Evolutionary conservation across 257 asterid genomes (phyloP).

Genomic region (Fraxinus cuspidata): DNA sequence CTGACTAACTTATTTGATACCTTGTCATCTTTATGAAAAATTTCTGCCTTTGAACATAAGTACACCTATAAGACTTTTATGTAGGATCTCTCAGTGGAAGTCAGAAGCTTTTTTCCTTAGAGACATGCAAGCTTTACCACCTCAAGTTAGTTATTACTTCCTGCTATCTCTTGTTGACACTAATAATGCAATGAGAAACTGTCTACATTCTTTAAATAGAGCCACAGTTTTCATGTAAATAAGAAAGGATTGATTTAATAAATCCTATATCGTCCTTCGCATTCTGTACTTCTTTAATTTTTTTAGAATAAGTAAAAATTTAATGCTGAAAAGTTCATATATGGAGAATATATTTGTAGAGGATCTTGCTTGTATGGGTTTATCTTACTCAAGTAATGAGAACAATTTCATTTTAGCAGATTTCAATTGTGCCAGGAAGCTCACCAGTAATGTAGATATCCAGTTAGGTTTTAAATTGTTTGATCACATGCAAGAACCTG

Average conservation of each 20-base stretch:
- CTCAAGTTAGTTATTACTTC: not conserved
- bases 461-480: not conserved
- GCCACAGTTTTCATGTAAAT: not conserved
- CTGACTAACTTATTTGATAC: not conserved
- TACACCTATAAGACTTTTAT: not conserved
- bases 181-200: not conserved
- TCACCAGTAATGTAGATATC: not conserved
- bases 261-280: not conserved
- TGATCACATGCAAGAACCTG: not conserved
- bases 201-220: not conserved
- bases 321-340: not conserved
- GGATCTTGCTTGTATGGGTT: not conserved
- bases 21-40: not conserved
- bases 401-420: not conserved
- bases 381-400: not conserved
- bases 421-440: not conserved
- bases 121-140: not conserved
- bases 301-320: not conserved
- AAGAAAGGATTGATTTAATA: not conserved
- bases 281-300: not conserved
- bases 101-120: not conserved
- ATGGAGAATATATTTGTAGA: not conserved
- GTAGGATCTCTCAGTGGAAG: not conserved
- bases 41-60: not conserved
- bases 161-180: not conserved